phyloP scores from a whole-genome alignment of 2,329 filamentous ascomycete species.

The Diaporthe citri region DNA sequence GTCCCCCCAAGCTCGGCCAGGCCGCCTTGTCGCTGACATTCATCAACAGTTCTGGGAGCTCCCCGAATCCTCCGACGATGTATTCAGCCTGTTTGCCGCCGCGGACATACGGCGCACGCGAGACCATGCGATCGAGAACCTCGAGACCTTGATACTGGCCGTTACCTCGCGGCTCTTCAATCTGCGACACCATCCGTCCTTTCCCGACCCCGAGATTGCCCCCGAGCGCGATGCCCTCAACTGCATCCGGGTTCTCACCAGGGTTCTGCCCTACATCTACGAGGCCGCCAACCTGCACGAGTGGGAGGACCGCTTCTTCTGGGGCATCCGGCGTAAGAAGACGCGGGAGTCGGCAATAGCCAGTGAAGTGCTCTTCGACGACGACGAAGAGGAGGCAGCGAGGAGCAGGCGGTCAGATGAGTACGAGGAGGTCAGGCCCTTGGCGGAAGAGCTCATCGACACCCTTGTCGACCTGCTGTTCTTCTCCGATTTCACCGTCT shows the following conservation, averaged over 20 bases:
- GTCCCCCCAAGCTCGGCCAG: background rate
- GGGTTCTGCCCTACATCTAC: slow-evolving; percentile 91
- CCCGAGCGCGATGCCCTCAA: slow-evolving; percentile 92
- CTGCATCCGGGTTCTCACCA: slow-evolving; percentile 90
- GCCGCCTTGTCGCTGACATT: slow-evolving; percentile 17
- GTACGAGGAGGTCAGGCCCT: slow-evolving; percentile 85
- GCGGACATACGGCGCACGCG: slow-evolving; percentile 89
- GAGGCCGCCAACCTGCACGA: slow-evolving; percentile 84
- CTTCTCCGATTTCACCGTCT: slow-evolving; percentile 89
- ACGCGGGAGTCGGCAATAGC: slow-evolving; percentile 75
- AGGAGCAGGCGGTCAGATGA: slow-evolving; percentile 68
- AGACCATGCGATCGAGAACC: slow-evolving; percentile 85
- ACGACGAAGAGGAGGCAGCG: slow-evolving; percentile 68
- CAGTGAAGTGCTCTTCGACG: slow-evolving; percentile 88
- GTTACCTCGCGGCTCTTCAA: slow-evolving; percentile 85
- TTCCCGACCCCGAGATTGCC: slow-evolving; percentile 87
- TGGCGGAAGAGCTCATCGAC: slow-evolving; percentile 94
- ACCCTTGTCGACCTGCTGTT: slow-evolving; percentile 91
- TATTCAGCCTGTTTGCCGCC: slow-evolving; percentile 95
- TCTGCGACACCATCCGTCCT: slow-evolving; percentile 89
- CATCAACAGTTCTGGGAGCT: slow-evolving; percentile 89
- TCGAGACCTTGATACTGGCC: slow-evolving; percentile 89
- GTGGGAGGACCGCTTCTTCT: slow-evolving; percentile 97
- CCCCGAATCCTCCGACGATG: slow-evolving; percentile 93
- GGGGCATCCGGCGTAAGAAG: slow-evolving; percentile 80